These are phyloP conservation scores for Lobulomyces angularis DNA, from an alignment of 192 early-diverging fungal genomes.

Conservation along the genomic window DNA sequence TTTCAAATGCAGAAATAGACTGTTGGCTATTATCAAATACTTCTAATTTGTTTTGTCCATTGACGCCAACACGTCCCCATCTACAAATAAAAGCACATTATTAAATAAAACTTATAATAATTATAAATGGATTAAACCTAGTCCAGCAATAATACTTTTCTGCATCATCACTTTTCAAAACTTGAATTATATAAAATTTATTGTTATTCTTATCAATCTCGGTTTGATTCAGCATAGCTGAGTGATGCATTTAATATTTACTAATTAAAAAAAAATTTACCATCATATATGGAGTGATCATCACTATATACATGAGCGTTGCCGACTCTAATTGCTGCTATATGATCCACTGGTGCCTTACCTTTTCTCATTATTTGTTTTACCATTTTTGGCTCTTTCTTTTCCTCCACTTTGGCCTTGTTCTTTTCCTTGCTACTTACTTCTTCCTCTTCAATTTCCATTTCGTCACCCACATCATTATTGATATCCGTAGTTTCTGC, in stretches of 20 bases:
- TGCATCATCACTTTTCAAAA: constrained; percentile 24
- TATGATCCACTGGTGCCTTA: neutral
- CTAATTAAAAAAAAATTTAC: constrained; percentile 16
- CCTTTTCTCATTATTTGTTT: too few species aligned
- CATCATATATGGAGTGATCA: constrained; percentile 5
- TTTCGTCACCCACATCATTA: constrained; percentile 28
- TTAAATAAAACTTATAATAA: neutral
- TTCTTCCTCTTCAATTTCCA: constrained; percentile 6
- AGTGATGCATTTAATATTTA: too few species aligned
- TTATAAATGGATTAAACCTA: constrained; percentile 13
- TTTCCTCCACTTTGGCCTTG: too few species aligned
- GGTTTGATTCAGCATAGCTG: constrained; percentile 56
- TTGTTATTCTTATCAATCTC: constrained; percentile 56
- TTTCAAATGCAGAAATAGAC: constrained; percentile 39
- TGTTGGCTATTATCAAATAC: constrained; percentile 6
- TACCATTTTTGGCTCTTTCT: too few species aligned
- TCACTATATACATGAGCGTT: neutral
- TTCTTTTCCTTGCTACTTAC: too few species aligned
- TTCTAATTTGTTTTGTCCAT: constrained; percentile 34
- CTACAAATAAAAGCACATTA: constrained; percentile 6
- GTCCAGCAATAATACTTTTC: constrained; percentile 41
- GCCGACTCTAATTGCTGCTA: neutral
- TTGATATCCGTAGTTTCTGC: too few species aligned
- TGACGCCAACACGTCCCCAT: constrained; percentile 62
- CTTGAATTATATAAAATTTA: constrained; percentile 62